Evolutionary conservation across 2,329 filamentous ascomycete genomes (phyloP).

Genomic region (Trichocomaceae sp.): DNA sequence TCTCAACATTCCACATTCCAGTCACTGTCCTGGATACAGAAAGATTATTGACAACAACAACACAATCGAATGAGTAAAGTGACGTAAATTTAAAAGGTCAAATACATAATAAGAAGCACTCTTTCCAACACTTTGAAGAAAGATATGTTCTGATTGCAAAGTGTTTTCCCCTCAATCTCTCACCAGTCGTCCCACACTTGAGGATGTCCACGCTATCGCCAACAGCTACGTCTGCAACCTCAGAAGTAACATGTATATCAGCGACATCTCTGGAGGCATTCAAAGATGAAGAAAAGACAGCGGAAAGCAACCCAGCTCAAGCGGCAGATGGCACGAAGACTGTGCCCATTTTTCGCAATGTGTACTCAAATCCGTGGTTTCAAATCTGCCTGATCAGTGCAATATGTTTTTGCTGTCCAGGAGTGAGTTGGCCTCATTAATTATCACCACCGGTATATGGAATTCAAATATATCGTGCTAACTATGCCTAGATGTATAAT

Average conservation of each 20-base stretch:
- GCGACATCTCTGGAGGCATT: slow-evolving; percentile 1
- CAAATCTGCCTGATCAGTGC: slow-evolving; percentile 45
- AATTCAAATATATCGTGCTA: not conserved
- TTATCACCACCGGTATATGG: not conserved
- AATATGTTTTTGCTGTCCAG: slow-evolving; percentile 46
- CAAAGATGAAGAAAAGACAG: not conserved
- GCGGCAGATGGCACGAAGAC: not conserved
- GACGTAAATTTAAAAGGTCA: too few species aligned
- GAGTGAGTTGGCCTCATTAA: slow-evolving; percentile 28
- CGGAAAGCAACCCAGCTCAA: not conserved
- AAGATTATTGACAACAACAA: not conserved
- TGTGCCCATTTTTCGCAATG: slow-evolving; percentile 11
- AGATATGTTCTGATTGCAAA: not conserved
- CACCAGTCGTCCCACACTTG: not conserved
- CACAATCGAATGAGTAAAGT: too few species aligned
- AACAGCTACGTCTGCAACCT: slow-evolving; percentile 5
- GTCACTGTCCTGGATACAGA: slow-evolving; percentile 1
- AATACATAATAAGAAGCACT: too few species aligned
- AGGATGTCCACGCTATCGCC: slow-evolving; percentile 2
- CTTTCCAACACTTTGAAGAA: not conserved
- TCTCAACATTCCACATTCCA: slow-evolving; percentile 12
- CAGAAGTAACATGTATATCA: slow-evolving; percentile 6
- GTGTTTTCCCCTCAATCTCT: not conserved
- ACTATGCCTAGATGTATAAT: slow-evolving; percentile 41
- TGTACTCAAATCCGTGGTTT: slow-evolving; percentile 43